Evolutionary conservation across 1,139 yeast species (phyloP).

Genomic region (Geotrichum phurueaensis): DNA sequence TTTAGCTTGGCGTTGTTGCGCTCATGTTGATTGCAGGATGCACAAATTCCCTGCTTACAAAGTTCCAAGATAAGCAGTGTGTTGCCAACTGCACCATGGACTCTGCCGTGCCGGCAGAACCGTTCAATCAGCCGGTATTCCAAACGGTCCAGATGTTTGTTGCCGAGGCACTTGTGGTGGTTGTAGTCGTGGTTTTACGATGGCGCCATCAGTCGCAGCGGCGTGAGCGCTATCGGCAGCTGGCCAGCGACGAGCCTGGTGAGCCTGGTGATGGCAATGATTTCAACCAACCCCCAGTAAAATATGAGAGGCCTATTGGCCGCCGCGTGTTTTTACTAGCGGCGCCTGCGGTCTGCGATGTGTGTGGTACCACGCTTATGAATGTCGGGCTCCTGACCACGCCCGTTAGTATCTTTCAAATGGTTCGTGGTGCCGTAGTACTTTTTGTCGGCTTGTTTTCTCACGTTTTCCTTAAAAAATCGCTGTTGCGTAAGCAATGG

Average conservation of each 20-base stretch:
- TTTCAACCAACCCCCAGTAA: background rate
- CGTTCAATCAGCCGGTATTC: constrained; percentile 71
- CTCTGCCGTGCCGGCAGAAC: constrained; percentile 38
- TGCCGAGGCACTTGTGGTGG: constrained; percentile 58
- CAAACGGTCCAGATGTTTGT: constrained; percentile 79
- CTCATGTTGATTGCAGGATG: constrained; percentile 57
- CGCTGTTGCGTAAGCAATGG: constrained; percentile 63
- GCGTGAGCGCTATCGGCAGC: background rate
- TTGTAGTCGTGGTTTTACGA: constrained; percentile 28
- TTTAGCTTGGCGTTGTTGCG: constrained; percentile 28
- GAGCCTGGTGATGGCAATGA: background rate
- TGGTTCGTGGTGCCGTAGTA: constrained; percentile 76
- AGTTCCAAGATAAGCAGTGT: constrained; percentile 72
- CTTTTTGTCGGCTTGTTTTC: constrained; percentile 72
- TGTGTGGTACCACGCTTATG: constrained; percentile 67
- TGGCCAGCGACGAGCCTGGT: background rate
- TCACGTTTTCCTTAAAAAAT: constrained; percentile 53
- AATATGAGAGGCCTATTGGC: background rate
- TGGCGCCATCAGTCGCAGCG: too few species aligned
- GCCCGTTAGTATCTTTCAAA: constrained; percentile 80
- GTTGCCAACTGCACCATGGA: constrained; percentile 47
- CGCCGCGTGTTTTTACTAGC: constrained; percentile 37
- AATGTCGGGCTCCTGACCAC: constrained; percentile 68
- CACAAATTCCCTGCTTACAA: constrained; percentile 66
- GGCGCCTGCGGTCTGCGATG: constrained; percentile 67